Evolutionary conservation across 176 grass and related monocot genomes (phyloP), one percentile per base, ranked within the genome.

Genomic region (Carex cristatella): DNA sequence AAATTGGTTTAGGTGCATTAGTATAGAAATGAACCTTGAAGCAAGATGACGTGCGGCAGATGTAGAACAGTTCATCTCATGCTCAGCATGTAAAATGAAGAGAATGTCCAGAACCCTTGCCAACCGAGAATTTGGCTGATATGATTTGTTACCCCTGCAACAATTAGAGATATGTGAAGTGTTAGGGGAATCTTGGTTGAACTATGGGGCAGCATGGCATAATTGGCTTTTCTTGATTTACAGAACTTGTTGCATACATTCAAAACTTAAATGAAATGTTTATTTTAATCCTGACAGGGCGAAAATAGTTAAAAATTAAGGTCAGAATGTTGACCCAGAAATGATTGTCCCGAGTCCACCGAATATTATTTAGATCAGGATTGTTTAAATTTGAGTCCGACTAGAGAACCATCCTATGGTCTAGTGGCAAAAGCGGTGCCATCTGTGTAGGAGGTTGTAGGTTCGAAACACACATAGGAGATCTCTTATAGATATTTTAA

Each of bases 21-120:
- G 61, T 15, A 56, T 66, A 68, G 15, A 31, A 73, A 61, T 82
- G 65, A 91, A 94, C 96, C 96, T 99, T 84, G 96, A 99, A 86
- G 96, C 96, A 92, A 99, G 93, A 88, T 99, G 96, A 61, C 96
- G 93, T 83, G 89, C 96, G 79, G 93, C 93, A 94, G 96, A 89
- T 33, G 93, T 94, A 65, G 96, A 99, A 82, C 93, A 99, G 81
- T 99, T 99, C 96, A 95, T 99, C 90, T 99, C 96, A 79, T 99
- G 96, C 83, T 99, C 96, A 27, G 96, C 96, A 88, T 99, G 96
- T 18, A 99, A 90, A 86, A 99, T 95, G 73, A 99, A 95, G 59
- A 99, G 93, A 67, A 99, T 84, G 65, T 99, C 93, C 80, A 99
- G 83, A 84, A 86, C 93, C 84, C 93, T 86, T 79, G 93, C 88